Conservation (phyloP, 164 flowering plant genomes). For the Stephania yunnanensis region DNA sequence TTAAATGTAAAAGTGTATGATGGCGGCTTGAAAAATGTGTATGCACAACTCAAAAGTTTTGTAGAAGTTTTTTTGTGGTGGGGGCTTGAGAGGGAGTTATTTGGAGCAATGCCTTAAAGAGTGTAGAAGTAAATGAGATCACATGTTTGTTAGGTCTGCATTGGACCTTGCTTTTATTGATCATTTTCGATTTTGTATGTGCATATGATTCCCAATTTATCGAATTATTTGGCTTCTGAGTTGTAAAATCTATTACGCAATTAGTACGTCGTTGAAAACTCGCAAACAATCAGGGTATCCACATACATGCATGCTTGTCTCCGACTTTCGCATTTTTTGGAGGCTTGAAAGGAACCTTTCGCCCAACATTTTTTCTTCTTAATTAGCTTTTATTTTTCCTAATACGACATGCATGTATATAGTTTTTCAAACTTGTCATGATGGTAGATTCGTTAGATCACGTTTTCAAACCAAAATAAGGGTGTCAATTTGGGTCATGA, state of each 20-base stretch:
- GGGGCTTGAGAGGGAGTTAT: not conserved
- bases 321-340: not conserved
- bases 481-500: too few relatives aligned
- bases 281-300: not conserved
- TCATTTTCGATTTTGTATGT: not conserved
- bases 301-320: not conserved
- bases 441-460: not conserved
- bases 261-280: not conserved
- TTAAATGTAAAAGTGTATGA: not conserved
- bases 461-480: too few relatives aligned
- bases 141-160: conserved; percentile 19
- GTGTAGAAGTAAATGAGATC: conserved; percentile 11
- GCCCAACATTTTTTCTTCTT: not conserved
- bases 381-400: not conserved
- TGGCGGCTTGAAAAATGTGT: not conserved
- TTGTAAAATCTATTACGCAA: not conserved
- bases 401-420: not conserved
- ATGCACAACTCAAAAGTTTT: too few relatives aligned
- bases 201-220: not conserved
- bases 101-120: not conserved
- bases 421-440: not conserved
- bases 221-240: not conserved
- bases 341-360: not conserved
- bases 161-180: not conserved
- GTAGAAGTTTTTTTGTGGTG: not conserved